phyloP scores from a whole-genome alignment of 306 rosid species.

The Carpinus viminea region DNA sequence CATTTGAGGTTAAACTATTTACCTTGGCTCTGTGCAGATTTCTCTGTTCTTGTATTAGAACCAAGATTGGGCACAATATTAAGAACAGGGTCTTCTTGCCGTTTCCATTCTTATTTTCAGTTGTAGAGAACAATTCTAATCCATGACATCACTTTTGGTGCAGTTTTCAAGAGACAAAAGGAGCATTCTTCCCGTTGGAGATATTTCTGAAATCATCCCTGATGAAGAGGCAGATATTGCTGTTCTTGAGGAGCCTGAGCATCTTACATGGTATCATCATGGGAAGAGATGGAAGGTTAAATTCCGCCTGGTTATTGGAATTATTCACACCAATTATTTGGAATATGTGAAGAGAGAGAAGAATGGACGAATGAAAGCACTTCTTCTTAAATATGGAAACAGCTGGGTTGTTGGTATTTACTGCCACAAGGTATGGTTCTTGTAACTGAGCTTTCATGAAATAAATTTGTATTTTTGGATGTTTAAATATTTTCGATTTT shows the following conservation, averaged over 20 bases:
- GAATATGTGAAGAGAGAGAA: slow-evolving; percentile 97
- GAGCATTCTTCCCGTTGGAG: slow-evolving; percentile 95
- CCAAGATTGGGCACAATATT: neutral
- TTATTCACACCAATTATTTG: slow-evolving; percentile 91
- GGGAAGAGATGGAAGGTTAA: slow-evolving; percentile 96
- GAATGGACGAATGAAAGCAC: slow-evolving; percentile 73
- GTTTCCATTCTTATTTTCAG: slow-evolving; percentile 3
- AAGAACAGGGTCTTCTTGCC: neutral
- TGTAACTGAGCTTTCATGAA: slow-evolving; percentile 10
- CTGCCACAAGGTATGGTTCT: slow-evolving; percentile 81
- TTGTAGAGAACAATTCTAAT: slow-evolving; percentile 20
- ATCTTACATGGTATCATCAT: slow-evolving; percentile 96
- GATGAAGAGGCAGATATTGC: slow-evolving; percentile 88
- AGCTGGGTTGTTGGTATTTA: slow-evolving; percentile 89
- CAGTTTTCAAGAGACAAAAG: slow-evolving; percentile 83
- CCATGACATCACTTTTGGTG: slow-evolving; percentile 26
- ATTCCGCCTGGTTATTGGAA: slow-evolving; percentile 76
- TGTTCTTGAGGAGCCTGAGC: slow-evolving; percentile 97
- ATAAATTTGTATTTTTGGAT: neutral
- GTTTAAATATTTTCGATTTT: neutral
- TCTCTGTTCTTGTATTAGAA: neutral
- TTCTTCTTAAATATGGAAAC: slow-evolving; percentile 66
- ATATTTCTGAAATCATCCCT: slow-evolving; percentile 82
- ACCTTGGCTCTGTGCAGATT: neutral
- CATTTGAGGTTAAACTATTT: neutral